Evolutionary conservation across 2,329 filamentous ascomycete genomes (phyloP), one percentile per base, ranked within the genome.

Genomic region (Trichophyton equinum): DNA sequence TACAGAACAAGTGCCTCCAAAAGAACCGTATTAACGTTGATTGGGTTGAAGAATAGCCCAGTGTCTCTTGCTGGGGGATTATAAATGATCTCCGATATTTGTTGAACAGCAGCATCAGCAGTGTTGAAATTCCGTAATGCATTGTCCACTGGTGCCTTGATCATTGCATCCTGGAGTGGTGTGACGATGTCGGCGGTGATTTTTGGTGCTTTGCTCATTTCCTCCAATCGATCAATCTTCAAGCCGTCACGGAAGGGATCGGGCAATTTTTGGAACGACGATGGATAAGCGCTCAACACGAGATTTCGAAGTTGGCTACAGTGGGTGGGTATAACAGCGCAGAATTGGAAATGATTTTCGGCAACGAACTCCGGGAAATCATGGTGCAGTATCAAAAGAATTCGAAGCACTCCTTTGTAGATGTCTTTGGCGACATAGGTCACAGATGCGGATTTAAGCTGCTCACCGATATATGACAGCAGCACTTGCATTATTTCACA

Each of bases 351-450:
- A 70, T 95, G 89, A 72, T 95, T 90, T 67, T 91, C 89, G 4
- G 89, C 87, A 47, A 99, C 77, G 73, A 96, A 99, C 61, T 96
- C 91, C 0, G 92, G 88, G 74, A 90, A 97, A 72, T 99, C 94
- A 70, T 97, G 94, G 67, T 96, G 89, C 59, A 99, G 78, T 59
- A 95, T 82, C 38, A 95, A 78, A 60, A 97, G 77, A 62, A 96
- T 82, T 69, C 95, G 91, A 56, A 95, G 77, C 1, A 88, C 84
- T 7, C 87, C 90, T 63, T 89, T 86, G 72, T 96, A 96, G 63
- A 95, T 83, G 60, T 92, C 89, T 71, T 89, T 91, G 38, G 86
- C 84, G 58, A 88, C 81, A 38, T 83, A 79, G 2, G 85, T 80
- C 15, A 90, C 81, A 62, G 85, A 85, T 30, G 85, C 77, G 8